Conservation (phyloP, 2,329 filamentous ascomycete species). For the Ilyonectria destructans region DNA sequence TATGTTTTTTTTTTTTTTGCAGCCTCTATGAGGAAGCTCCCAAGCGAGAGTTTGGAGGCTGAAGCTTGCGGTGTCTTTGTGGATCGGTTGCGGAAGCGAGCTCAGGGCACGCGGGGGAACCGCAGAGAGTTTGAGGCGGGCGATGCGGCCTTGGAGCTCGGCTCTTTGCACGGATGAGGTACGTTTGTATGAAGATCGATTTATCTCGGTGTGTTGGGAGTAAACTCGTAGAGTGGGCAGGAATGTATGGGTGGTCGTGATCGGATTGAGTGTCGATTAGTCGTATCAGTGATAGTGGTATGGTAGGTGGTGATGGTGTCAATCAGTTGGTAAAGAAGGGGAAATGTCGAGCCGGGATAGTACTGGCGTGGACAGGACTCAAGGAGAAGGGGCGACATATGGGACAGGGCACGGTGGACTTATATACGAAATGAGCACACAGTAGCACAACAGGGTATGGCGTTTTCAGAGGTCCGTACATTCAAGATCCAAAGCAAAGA, state of each 20-base stretch:
- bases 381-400: too few species aligned
- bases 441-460: background rate
- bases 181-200: too few species aligned
- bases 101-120: background rate
- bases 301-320: background rate
- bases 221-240: too few species aligned
- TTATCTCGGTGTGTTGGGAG: too few species aligned
- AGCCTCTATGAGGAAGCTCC: background rate
- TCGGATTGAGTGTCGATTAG: too few species aligned
- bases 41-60: background rate
- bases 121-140: background rate
- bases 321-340: too few species aligned
- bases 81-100: background rate
- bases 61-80: background rate
- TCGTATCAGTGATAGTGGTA: background rate
- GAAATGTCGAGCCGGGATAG: too few species aligned
- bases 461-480: background rate
- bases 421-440: background rate
- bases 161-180: too few species aligned
- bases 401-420: background rate
- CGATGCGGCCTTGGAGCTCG: too few species aligned
- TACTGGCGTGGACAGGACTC: too few species aligned
- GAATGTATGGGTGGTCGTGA: too few species aligned
- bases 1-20: conserved; percentile 7
- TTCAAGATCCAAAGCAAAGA: background rate